Base-by-base conservation (phyloP, 371 early-diverging fungal species). In the Syncephalastrum racemosum region DNA sequence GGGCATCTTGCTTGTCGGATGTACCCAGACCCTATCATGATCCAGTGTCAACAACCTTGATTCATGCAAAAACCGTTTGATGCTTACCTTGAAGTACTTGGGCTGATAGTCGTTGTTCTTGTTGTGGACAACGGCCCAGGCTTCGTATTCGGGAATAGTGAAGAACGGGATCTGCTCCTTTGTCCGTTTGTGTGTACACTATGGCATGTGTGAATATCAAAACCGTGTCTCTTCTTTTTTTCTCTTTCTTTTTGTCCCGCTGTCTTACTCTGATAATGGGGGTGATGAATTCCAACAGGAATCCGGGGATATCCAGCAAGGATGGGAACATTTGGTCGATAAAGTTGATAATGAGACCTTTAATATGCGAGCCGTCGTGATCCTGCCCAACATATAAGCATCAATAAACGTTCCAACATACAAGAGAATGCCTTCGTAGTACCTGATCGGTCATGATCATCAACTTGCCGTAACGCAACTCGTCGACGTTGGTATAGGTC, bases 361-460 rank as follows among this genome's bases (percentile, higher is more conserved):
- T 99, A 73, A 99, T 99, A 67, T 99, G 99, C 14, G 96, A 93
- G 22, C 99, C 99, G 73, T 99, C 99, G 62, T 97, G 93, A 85
- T 99, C 99, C 86, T 86, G 54, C 16, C 4, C 15, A 55, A 8
- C 1, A 19, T 18, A 22, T 7, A 55, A 12, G 4, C 8, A 15
- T 24, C 7, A 56, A 41, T 15, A 56, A 36, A 18, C 18, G 42
- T 7, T 27, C 2, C 19, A 53, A 0, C n/a, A 24, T 14, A 13
- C 13, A 12, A 19, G 22, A 53, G 36, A 46, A 16, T 16, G 18
- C 13, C 41, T 19, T 53, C n/a, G 0, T 54, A 39, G n/a, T 63
- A 83, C 85, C 73, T 99, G 99, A 91, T 99, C 99, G 1, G 99
- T 95, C 99, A 99, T 99, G 56, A 99, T 96, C 94, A 99, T 99